These are phyloP conservation scores for Irpex sp. DNA, from an alignment of 1,284 basidiomycete genomes.

Conservation along the genomic window DNA sequence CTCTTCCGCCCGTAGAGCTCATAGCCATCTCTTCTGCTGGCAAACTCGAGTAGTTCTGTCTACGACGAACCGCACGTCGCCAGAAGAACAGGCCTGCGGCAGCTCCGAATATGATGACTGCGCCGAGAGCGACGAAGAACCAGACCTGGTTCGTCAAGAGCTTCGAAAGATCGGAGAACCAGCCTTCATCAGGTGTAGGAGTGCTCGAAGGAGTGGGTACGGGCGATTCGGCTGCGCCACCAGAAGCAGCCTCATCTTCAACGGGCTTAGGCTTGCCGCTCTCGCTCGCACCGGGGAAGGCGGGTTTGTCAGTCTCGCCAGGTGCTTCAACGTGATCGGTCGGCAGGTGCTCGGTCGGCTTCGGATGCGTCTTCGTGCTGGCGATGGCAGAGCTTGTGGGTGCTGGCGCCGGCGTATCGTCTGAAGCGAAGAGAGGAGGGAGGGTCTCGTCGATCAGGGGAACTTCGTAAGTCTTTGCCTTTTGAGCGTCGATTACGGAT, in stretches of 20 bases:
- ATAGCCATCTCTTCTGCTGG: conserved; percentile 72
- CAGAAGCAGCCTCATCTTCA: conserved; percentile 20
- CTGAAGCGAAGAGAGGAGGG: conserved; percentile 32
- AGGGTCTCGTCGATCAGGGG: conserved; percentile 51
- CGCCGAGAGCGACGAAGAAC: conserved; percentile 75
- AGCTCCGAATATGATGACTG: conserved; percentile 67
- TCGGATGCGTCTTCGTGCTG: conserved; percentile 61
- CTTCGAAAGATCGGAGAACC: conserved; percentile 78
- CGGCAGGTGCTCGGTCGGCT: conserved; percentile 87
- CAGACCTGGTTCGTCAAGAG: conserved; percentile 76
- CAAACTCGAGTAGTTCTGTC: conserved; percentile 64
- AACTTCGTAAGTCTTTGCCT: conserved; percentile 63
- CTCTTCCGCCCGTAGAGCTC: conserved; percentile 44
- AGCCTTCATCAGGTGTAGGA: conserved; percentile 76
- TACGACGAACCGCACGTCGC: conserved; percentile 49
- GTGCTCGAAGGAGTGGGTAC: conserved; percentile 36
- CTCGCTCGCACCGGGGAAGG: conserved; percentile 40
- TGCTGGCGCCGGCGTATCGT: conserved; percentile 22
- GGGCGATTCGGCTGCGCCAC: conserved; percentile 12
- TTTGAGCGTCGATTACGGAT: conserved; percentile 69
- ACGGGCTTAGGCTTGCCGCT: conserved; percentile 27
- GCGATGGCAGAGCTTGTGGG: conserved; percentile 33
- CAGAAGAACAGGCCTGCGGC: conserved; percentile 65
- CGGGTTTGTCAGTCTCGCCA: conserved; percentile 65
- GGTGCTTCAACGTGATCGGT: conserved; percentile 71